Evolutionary conservation across 371 early-diverging fungal species (phyloP).

Genomic region (Mortierella sp.): DNA sequence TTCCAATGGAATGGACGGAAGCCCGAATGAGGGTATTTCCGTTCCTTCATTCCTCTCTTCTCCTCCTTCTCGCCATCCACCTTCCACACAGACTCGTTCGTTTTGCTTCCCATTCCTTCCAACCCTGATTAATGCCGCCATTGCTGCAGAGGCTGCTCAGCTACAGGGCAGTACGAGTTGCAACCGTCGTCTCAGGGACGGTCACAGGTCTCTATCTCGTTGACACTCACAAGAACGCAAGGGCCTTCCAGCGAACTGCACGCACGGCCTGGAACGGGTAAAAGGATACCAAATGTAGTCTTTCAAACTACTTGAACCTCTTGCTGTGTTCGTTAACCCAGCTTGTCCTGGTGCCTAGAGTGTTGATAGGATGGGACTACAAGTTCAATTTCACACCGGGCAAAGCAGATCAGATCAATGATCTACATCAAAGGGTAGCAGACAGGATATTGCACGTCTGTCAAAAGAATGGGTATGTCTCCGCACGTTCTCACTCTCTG

Average conservation of each 20-base stretch:
- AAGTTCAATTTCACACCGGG: constrained; percentile 78
- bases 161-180: constrained; percentile 20
- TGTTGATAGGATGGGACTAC: constrained; percentile 73
- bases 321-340: not conserved
- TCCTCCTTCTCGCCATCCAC: too few species aligned
- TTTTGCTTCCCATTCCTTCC: too few species aligned
- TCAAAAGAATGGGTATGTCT: constrained; percentile 75
- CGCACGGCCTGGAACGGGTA: constrained; percentile 71
- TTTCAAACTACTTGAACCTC: not conserved
- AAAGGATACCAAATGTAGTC: not conserved
- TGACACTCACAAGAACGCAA: constrained; percentile 69
- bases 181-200: constrained; percentile 28
- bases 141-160: constrained; percentile 38
- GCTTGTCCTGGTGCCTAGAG: constrained; percentile 7
- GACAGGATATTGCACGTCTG: constrained; percentile 83
- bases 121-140: too few species aligned
- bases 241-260: constrained; percentile 63
- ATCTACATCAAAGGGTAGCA: constrained; percentile 76
- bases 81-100: too few species aligned
- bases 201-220: constrained; percentile 57
- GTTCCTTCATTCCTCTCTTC: too few species aligned
- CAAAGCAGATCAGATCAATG: constrained; percentile 62
- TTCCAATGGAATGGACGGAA: too few species aligned
- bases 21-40: too few species aligned
- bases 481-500: not conserved